phyloP scores from a whole-genome alignment of 805 yeast species.

The Ogataea kodamae region DNA sequence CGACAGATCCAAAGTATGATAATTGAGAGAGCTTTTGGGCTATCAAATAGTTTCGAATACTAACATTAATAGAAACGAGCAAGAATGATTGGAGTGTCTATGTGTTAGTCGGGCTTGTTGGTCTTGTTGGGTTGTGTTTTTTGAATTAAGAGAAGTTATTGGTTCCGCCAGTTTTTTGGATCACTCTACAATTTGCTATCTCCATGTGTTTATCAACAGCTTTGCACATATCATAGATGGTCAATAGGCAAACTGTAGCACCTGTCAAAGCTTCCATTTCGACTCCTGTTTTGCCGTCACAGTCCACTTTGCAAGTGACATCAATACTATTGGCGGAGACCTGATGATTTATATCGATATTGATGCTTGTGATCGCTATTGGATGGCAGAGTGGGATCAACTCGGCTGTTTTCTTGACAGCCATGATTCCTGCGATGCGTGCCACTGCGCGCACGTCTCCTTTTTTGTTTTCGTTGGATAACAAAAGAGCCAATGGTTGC shows the following conservation, averaged over 20 bases:
- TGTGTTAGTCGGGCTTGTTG: slow-evolving; percentile 14
- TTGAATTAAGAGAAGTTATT: slow-evolving; percentile 10
- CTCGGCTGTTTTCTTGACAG: slow-evolving; percentile 43
- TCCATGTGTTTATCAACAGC: slow-evolving; percentile 51
- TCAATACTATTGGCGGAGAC: slow-evolving; percentile 22
- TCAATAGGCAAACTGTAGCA: slow-evolving; percentile 39
- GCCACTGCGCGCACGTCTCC: slow-evolving; percentile 51
- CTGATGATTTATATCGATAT: slow-evolving; percentile 31
- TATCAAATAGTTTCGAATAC: slow-evolving; percentile 2
- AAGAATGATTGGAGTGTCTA: slow-evolving; percentile 9
- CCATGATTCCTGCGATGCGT: slow-evolving; percentile 51
- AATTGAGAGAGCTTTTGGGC: slow-evolving; percentile 7
- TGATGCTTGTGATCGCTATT: slow-evolving; percentile 39
- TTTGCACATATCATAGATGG: slow-evolving; percentile 58
- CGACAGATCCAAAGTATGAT: slow-evolving; percentile 11
- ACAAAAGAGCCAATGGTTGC: slow-evolving; percentile 32
- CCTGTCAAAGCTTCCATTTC: slow-evolving; percentile 58
- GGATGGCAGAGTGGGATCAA: slow-evolving; percentile 53
- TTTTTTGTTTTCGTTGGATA: slow-evolving; percentile 39
- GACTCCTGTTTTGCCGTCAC: slow-evolving; percentile 52
- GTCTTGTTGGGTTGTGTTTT: slow-evolving; percentile 7
- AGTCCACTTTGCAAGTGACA: slow-evolving; percentile 39
- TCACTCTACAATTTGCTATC: slow-evolving; percentile 36
- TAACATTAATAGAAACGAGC: slow-evolving; percentile 14
- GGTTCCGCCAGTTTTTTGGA: slow-evolving; percentile 44